Conservation (phyloP, 495 filamentous ascomycete species). For the Penicillium fimorum region DNA sequence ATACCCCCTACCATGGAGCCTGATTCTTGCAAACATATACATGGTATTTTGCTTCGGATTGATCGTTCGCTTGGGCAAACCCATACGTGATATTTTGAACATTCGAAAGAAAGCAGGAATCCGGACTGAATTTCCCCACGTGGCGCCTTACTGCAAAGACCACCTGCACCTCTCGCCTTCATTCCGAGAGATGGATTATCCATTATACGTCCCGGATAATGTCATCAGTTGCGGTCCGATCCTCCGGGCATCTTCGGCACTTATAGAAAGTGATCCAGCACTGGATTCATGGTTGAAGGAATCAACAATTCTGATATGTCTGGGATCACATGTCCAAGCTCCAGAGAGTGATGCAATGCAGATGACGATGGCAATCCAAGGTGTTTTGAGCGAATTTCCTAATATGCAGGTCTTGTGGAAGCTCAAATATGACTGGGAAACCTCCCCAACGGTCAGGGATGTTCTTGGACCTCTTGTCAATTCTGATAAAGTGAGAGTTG, state of each 20-base stretch:
- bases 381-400: conserved; percentile 27
- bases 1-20: conserved; percentile 44
- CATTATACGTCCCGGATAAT: conserved; percentile 40
- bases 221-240: conserved; percentile 51
- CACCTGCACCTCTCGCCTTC: conserved; percentile 37
- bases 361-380: conserved; percentile 36
- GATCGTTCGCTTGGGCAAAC: conserved; percentile 16
- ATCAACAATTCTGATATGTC: conserved; percentile 50
- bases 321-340: conserved; percentile 44
- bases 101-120: conserved; percentile 28
- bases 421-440: conserved; percentile 32
- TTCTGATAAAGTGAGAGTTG: conserved; percentile 25
- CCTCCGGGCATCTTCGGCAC: conserved; percentile 31
- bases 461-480: conserved; percentile 19
- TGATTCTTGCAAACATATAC: conserved; percentile 41
- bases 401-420: conserved; percentile 51
- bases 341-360: conserved; percentile 36
- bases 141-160: conserved; percentile 34
- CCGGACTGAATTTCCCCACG: conserved; percentile 30
- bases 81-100: conserved; percentile 20
- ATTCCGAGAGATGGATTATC: conserved; percentile 46
- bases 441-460: conserved; percentile 13
- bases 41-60: conserved; percentile 21
- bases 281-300: conserved; percentile 45
- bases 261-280: conserved; percentile 40